A percentile compares a stretch with the other conserved stretches of the same genome.
Evolutionary conservation across 441 rosid genomes (phyloP).

Genomic region (Bruguiera hainesii): DNA sequence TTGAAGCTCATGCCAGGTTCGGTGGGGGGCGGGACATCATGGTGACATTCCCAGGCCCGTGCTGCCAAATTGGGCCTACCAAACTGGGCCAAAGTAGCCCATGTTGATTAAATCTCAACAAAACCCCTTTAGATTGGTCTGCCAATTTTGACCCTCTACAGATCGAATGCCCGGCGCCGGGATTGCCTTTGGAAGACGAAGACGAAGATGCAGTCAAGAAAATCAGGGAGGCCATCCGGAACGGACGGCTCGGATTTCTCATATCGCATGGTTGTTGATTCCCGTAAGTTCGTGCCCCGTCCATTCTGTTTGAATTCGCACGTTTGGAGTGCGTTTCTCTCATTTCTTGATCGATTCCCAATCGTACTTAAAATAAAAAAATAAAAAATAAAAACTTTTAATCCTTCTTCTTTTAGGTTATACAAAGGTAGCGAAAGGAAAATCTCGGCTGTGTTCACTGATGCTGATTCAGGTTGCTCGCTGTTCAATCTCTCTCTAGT

Average conservation of each 20-base stretch:
- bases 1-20: too few relatives aligned
- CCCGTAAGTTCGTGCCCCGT: constrained; percentile 45
- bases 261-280: constrained; percentile 85
- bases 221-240: constrained; percentile 36
- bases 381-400: background rate
- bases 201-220: constrained; percentile 22
- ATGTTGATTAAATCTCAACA: too few relatives aligned
- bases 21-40: too few relatives aligned
- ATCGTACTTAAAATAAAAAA: too few relatives aligned
- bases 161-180: constrained; percentile 13
- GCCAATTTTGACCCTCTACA: constrained; percentile 52
- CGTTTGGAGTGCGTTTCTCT: background rate
- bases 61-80: too few relatives aligned
- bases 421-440: constrained; percentile 65
- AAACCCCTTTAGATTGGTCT: constrained; percentile 60
- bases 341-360: background rate
- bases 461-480: constrained; percentile 52
- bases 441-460: constrained; percentile 47
- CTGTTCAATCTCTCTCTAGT: background rate
- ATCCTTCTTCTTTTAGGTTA: constrained; percentile 42
- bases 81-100: too few relatives aligned
- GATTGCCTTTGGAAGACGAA: background rate
- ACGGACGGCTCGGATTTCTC: constrained; percentile 90
- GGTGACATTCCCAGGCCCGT: too few relatives aligned
- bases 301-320: background rate